phyloP scores from a whole-genome alignment of 441 rosid species.

The Oxalis stricta region DNA sequence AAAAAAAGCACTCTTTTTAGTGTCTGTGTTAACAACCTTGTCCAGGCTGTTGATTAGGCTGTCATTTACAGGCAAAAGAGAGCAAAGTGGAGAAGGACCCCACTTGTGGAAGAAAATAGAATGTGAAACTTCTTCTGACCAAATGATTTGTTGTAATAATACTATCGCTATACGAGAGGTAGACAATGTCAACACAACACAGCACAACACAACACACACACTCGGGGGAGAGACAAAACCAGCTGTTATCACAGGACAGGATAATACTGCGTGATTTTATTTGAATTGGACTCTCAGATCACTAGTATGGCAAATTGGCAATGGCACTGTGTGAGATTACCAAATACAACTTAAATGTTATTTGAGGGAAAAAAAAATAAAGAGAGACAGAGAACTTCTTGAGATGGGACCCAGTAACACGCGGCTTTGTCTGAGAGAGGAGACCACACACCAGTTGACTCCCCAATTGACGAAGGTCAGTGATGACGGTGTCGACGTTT shows the following conservation, averaged over 20 bases:
- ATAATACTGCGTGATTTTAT: no score
- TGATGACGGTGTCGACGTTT: no score
- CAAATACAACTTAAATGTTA: background rate
- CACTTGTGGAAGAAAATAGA: slow-evolving; percentile 8
- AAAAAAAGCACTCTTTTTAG: slow-evolving; percentile 16
- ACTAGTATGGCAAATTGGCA: no score
- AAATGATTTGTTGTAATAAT: no score
- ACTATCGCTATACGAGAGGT: background rate
- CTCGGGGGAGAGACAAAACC: background rate
- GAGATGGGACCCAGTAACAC: slow-evolving; percentile 29
- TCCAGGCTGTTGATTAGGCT: slow-evolving; percentile 67
- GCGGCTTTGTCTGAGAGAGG: slow-evolving; percentile 24
- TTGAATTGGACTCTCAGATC: no score
- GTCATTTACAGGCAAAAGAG: slow-evolving; percentile 18
- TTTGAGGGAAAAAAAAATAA: background rate
- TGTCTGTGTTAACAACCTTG: slow-evolving; percentile 24
- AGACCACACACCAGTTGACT: no score
- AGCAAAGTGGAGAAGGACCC: slow-evolving; percentile 21
- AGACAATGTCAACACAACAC: slow-evolving; percentile 3
- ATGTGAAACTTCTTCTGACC: slow-evolving; percentile 2
- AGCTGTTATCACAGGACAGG: background rate
- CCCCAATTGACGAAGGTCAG: no score
- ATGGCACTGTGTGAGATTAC: background rate
- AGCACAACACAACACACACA: background rate
- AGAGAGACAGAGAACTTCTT: slow-evolving; percentile 7